Conservation (phyloP, 2,329 filamentous ascomycete species). For the Aspergillus sp. region DNA sequence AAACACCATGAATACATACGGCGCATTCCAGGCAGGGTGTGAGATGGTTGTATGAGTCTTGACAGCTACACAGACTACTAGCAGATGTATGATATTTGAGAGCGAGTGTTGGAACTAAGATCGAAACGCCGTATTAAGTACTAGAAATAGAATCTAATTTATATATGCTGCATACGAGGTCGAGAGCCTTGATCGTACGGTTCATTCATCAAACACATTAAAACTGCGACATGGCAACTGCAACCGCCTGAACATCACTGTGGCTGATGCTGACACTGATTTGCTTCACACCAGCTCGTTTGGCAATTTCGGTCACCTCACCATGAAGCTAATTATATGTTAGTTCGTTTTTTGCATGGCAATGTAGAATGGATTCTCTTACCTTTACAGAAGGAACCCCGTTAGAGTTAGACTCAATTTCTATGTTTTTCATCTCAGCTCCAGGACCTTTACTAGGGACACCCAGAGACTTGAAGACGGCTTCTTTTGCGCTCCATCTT, state of each 20-base stretch:
- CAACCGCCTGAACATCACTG: conserved; percentile 89
- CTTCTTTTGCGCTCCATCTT: conserved; percentile 96
- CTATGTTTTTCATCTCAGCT: conserved; percentile 89
- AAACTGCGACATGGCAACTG: conserved; percentile 83
- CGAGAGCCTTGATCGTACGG: conserved; percentile 6
- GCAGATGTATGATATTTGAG: neutral
- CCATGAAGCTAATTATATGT: conserved; percentile 71
- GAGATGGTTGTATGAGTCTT: neutral
- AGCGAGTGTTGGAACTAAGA: neutral
- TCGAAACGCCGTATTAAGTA: conserved; percentile 4
- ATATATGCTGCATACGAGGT: conserved; percentile 5
- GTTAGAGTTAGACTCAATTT: conserved; percentile 76
- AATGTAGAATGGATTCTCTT: conserved; percentile 47
- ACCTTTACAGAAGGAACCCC: conserved; percentile 84
- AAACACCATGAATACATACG: neutral
- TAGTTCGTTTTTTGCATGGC: conserved; percentile 4
- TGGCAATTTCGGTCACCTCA: conserved; percentile 78
- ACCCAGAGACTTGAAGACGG: conserved; percentile 95
- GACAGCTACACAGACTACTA: neutral
- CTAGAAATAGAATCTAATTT: conserved; percentile 14
- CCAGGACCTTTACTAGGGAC: conserved; percentile 85
- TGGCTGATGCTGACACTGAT: conserved; percentile 95
- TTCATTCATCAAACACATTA: conserved; percentile 34
- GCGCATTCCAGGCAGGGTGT: neutral
- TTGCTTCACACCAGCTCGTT: conserved; percentile 80